Conservation (phyloP, 2,329 filamentous ascomycete genomes). For the Diaporthe humulicola region DNA sequence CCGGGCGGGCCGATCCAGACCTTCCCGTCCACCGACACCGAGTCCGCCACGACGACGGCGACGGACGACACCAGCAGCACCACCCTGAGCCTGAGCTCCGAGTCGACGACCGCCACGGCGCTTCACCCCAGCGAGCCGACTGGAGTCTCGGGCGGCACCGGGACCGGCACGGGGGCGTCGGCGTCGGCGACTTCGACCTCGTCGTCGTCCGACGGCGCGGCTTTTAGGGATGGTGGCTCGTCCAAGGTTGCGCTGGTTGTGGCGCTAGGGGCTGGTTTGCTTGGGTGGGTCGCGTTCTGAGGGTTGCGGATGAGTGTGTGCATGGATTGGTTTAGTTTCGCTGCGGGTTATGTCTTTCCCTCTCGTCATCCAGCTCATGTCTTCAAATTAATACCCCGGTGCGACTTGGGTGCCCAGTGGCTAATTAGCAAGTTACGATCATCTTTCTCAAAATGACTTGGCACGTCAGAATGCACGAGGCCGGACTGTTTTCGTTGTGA, state of each 20-base stretch:
- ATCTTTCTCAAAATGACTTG: not conserved
- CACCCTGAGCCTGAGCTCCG: conserved; percentile 29
- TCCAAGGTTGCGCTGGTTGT: conserved; percentile 36
- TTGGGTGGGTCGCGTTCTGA: conserved; percentile 32
- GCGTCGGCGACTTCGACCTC: conserved; percentile 11
- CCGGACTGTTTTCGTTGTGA: not conserved
- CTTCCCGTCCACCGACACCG: conserved; percentile 11
- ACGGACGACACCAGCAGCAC: not conserved
- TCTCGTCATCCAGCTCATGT: not conserved
- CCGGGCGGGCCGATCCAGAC: conserved; percentile 30
- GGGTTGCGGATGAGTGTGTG: not conserved
- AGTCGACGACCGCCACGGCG: conserved; percentile 21
- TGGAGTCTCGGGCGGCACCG: conserved; percentile 1
- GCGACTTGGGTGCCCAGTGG: not conserved
- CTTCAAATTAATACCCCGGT: not conserved
- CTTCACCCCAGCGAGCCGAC: conserved; percentile 35
- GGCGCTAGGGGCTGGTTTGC: conserved; percentile 35
- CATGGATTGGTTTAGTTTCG: not conserved
- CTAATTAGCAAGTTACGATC: not conserved
- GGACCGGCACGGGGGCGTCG: not conserved
- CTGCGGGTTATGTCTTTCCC: not conserved
- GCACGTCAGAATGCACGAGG: no score
- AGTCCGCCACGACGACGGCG: not conserved
- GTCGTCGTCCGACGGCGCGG: not conserved
- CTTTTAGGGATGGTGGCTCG: not conserved